These are phyloP conservation scores for Lactarius akahatsu DNA, from an alignment of 768 basidiomycete species.

Conservation along the genomic window DNA sequence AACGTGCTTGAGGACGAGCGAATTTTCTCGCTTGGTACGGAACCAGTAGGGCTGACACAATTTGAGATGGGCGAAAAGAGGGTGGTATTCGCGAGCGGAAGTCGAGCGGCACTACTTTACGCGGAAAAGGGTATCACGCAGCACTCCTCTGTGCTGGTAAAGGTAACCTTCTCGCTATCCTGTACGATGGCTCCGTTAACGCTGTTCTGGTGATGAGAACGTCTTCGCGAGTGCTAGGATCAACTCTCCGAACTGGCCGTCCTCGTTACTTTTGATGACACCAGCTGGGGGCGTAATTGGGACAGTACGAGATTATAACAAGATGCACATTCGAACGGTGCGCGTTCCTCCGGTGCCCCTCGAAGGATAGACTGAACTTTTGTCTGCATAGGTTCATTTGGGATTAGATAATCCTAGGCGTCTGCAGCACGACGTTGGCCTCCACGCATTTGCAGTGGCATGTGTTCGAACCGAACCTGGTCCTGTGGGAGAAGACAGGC, in stretches of 20 bases:
- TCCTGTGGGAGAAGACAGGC: slow-evolving; percentile 51
- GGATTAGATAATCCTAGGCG: slow-evolving; percentile 70
- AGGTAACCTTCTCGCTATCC: slow-evolving; percentile 41
- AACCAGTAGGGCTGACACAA: slow-evolving; percentile 61
- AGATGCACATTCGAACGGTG: slow-evolving; percentile 80
- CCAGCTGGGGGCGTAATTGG: slow-evolving; percentile 61
- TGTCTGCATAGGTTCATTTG: slow-evolving; percentile 55
- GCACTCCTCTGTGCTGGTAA: slow-evolving; percentile 70
- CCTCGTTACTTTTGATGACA: slow-evolving; percentile 60
- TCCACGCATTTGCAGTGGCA: slow-evolving; percentile 64
- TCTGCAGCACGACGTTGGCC: slow-evolving; percentile 56
- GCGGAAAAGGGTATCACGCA: slow-evolving; percentile 63
- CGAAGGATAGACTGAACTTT: slow-evolving; percentile 18
- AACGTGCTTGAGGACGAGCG: slow-evolving; percentile 49
- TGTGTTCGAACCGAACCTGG: slow-evolving; percentile 55
- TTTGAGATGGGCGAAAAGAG: slow-evolving; percentile 53
- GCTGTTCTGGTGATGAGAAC: slow-evolving; percentile 32
- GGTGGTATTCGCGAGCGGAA: slow-evolving; percentile 70
- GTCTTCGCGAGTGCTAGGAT: slow-evolving; percentile 58
- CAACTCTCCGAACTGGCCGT: slow-evolving; percentile 47
- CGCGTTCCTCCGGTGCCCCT: slow-evolving; percentile 28
- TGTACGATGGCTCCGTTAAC: neutral
- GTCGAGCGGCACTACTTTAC: slow-evolving; percentile 65
- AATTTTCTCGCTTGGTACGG: slow-evolving; percentile 59
- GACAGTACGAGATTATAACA: slow-evolving; percentile 62